These are phyloP conservation scores for barley (Hordeum vulgare) DNA, from an alignment of 176 grass and related monocot genomes.

Conservation along the genomic window DNA sequence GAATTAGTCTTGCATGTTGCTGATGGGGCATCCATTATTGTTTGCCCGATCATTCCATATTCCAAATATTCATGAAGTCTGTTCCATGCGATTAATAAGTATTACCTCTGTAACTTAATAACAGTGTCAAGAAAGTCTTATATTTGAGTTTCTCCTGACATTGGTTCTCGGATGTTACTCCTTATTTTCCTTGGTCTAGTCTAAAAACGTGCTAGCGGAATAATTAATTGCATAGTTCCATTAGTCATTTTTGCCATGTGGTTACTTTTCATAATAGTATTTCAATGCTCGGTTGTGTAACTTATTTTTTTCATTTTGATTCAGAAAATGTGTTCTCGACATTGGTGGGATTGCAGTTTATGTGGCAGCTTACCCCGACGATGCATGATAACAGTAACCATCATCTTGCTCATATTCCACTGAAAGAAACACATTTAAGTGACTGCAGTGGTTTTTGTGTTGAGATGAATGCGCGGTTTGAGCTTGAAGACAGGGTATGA, in stretches of 20 bases:
- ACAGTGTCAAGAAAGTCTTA: too few relatives aligned
- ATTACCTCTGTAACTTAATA: too few relatives aligned
- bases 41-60: not conserved
- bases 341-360: constrained; percentile 81
- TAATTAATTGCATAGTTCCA: not conserved
- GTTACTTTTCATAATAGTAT: not conserved
- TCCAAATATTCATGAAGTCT: not conserved
- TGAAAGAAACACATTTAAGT: constrained; percentile 93
- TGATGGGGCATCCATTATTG: not conserved
- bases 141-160: not conserved
- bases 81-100: not conserved
- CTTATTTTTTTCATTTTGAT: constrained; percentile 23
- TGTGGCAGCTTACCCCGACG: constrained; percentile 73
- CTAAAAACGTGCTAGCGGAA: not conserved
- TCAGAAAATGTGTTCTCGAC: constrained; percentile 92
- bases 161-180: not conserved
- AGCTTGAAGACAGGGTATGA: constrained; percentile 84
- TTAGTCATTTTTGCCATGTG: not conserved
- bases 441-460: constrained; percentile 88
- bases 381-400: constrained; percentile 42
- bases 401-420: constrained; percentile 84
- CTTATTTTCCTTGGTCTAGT: not conserved
- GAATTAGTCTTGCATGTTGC: not conserved
- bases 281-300: not conserved
- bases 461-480: constrained; percentile 77